Base-by-base conservation (phyloP, 768 basidiomycete species). In the Phallus indusiatus region DNA sequence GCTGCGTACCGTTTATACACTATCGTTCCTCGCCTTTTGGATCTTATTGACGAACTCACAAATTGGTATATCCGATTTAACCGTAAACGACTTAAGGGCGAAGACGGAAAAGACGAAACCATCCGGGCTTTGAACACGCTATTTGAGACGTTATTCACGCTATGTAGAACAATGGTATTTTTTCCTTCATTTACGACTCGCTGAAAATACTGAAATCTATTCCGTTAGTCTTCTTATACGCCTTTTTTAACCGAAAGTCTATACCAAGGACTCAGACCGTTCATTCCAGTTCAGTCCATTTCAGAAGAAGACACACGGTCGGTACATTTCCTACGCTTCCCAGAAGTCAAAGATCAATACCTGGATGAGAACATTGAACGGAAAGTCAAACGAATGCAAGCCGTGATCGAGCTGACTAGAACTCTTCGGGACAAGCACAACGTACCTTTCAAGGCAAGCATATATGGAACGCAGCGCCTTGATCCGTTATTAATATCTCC, bases 21-120 rank as follows among this genome's bases (percentile, higher is more conserved):
- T 63, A 89, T 99, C 75, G 92, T 97, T 62, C 94, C 94, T n/a
- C 84, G 92, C 35, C 77, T 97, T 47, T 77, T 98, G 60, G 88
- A 90, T 63, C 84, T 99, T 60, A 81, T 99, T 33, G 92, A 95
- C 64, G 96, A 98, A 71, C 78, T 98, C 60, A 99, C 96, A 20
- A 99, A 99, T 70, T 97, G 94, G 94, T 99, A 99, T 73, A 98
- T 99, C 69, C 92, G 96, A 52, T 98, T 98, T 77, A 99, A 99
- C 73, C 85, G 96, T 48, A 87, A 86, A 64, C 82, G 96, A 16
- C 76, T 99, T 61, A 99, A 99, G 78, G 96, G 96, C 49, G 90
- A 95, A 70, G 88, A 92, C 66, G 90, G 95, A 1, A 77, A 79
- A 58, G 89, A 92, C 63, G 95, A 98, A 66, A 94, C 94, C 8